Percentiles rank a stretch among this genome's conserved stretches.
Evolutionary conservation across 2,329 filamentous ascomycete species (phyloP).

Genomic region (Fusarium protoensiforme): DNA sequence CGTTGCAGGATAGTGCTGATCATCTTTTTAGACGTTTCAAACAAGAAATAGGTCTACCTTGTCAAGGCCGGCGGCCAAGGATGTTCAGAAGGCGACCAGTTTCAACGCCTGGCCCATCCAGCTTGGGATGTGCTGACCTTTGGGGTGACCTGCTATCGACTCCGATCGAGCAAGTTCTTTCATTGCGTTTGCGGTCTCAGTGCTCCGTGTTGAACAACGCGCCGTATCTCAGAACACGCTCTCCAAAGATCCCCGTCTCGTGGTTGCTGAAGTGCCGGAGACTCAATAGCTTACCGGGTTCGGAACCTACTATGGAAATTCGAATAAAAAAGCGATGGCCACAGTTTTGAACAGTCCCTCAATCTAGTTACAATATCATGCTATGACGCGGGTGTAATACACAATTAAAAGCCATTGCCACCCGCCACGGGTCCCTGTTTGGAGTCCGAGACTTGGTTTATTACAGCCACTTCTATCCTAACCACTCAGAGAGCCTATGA

Average conservation of each 20-base stretch:
- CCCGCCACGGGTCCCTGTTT: too few species aligned
- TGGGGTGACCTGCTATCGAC: too few species aligned
- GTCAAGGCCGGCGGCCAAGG: not conserved
- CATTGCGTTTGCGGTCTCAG: too few species aligned
- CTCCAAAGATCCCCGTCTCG: not conserved
- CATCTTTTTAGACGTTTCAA: constrained; percentile 26
- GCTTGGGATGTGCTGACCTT: not conserved
- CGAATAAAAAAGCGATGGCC: not conserved
- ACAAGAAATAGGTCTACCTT: constrained; percentile 33
- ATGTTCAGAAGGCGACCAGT: not conserved
- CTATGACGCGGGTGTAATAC: too few species aligned
- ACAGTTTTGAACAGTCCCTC: not conserved
- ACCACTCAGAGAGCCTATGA: too few species aligned
- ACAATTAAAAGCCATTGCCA: too few species aligned
- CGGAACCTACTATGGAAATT: not conserved
- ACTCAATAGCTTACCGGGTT: not conserved
- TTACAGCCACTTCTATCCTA: too few species aligned
- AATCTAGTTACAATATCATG: not conserved
- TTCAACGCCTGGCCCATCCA: not conserved
- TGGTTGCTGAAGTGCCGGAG: not conserved
- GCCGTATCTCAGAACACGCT: too few species aligned
- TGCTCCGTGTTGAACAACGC: too few species aligned
- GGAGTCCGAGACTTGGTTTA: too few species aligned
- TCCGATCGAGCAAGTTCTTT: too few species aligned
- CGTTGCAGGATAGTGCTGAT: constrained; percentile 9